Conservation (phyloP, 2,329 filamentous ascomycete species). For the Talaromyces sp. region DNA sequence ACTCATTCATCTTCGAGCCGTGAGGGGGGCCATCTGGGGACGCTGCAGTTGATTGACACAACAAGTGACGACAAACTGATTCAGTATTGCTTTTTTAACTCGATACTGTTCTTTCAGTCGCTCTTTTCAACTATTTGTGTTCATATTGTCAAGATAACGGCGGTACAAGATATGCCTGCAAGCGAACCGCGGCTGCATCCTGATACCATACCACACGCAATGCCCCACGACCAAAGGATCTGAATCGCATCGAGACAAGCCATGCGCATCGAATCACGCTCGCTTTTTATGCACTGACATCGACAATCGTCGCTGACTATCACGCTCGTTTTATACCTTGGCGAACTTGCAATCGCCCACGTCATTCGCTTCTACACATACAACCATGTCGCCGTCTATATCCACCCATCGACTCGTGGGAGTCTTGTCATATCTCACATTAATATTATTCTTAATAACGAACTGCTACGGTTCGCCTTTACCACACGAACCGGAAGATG, state of each 20-base stretch:
- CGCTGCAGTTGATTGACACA: neutral
- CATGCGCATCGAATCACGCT: constrained; percentile 2
- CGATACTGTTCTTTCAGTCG: neutral
- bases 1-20: neutral
- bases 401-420: constrained; percentile 4
- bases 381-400: constrained; percentile 9
- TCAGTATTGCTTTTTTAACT: neutral
- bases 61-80: neutral
- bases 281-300: neutral
- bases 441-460: constrained; percentile 20
- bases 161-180: constrained; percentile 1
- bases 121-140: neutral
- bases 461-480: constrained; percentile 9
- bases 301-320: constrained; percentile 5
- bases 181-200: neutral
- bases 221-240: constrained; percentile 1
- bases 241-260: neutral
- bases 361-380: constrained; percentile 9
- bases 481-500: neutral
- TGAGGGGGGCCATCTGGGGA: constrained; percentile 3
- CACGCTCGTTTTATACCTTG: constrained; percentile 12
- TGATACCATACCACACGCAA: constrained; percentile 2
- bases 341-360: constrained; percentile 9
- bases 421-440: constrained; percentile 12
- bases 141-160: neutral